Base-by-base conservation (phyloP, 2,329 filamentous ascomycete genomes). In the Aureobasidium sp. region DNA sequence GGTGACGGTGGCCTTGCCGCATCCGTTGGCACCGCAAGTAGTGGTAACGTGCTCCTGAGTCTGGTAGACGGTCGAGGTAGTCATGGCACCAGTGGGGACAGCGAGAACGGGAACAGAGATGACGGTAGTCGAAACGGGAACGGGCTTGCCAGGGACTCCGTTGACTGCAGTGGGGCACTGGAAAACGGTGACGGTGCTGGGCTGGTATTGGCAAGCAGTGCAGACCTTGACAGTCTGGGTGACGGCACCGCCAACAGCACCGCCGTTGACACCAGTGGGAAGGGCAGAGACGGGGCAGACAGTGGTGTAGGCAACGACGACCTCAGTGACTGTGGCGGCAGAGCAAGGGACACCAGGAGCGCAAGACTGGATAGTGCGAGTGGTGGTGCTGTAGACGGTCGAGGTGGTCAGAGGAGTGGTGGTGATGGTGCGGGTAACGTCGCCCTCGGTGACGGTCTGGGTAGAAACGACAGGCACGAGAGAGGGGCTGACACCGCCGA, bases 1-100 rank as follows among this genome's bases (percentile, higher is more conserved):
- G 17, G 59, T 61, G 21, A 61, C 59, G 23, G 57, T 60, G 27
- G 25, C 37, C 51, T 55, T 55, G 51, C n/a, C n/a, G 51, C 49
- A 53, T 53, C 51, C 51, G 51, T 55, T 55, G n/a, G 51, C 49
- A 33, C 49, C 35, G 35, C 49, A 55, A 23, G 51, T 43, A 10
- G 51, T 55, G 37, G 37, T 55, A 17, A 55, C 51, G 19, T 43
- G 37, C 37, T 42, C 38, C n/a, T 19, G 13, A 13, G 51, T 55
- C 38, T 19, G n/a, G 51, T 55, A 55, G 27, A 55, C 51, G 8
- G 51, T 55, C 7, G 51, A 55, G 27, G 51, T 55, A 25, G 37
- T 55, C 37, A 42, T 13, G 13, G 27, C 23, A 23, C 29, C 35
- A 11, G 51, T 54, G 17, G 55, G 31, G 10, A 5, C 43, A 9